Conservation (phyloP, 441 rosid genomes). For the Adansonia rubrostipa region DNA sequence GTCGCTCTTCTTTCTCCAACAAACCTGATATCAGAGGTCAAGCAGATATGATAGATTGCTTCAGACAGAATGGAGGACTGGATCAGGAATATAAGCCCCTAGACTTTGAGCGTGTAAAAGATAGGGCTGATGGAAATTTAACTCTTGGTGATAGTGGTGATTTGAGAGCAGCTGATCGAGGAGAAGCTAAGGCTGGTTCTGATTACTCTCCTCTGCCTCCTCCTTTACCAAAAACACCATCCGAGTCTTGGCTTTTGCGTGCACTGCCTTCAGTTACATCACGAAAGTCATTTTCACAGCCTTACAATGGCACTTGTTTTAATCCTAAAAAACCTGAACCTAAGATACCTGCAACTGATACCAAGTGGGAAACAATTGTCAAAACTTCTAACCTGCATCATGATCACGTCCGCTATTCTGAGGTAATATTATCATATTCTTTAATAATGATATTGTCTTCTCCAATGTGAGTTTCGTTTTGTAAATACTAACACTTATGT, state of each 20-base stretch:
- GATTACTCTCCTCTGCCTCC: conserved; percentile 51
- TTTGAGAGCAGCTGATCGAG: conserved; percentile 36
- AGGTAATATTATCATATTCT: conserved; percentile 36
- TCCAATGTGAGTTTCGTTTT: not conserved
- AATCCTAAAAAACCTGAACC: conserved; percentile 46
- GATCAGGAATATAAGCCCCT: conserved; percentile 36
- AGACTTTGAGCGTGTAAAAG: conserved; percentile 36
- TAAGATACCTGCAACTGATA: conserved; percentile 35
- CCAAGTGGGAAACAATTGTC: conserved; percentile 93
- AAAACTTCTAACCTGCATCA: conserved; percentile 58
- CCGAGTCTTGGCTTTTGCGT: conserved; percentile 91
- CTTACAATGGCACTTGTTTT: conserved; percentile 35
- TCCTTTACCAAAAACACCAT: conserved; percentile 73
- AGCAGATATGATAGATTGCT: not conserved
- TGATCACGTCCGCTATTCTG: conserved; percentile 61
- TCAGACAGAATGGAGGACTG: conserved; percentile 32
- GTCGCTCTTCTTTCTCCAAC: no score
- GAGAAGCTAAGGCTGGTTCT: conserved; percentile 30
- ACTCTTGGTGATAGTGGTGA: conserved; percentile 31
- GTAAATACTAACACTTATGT: not conserved
- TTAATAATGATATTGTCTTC: not conserved
- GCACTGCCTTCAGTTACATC: conserved; percentile 65
- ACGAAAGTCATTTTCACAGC: conserved; percentile 42
- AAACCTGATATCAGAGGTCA: no score
- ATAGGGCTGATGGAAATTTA: conserved; percentile 31